These are phyloP conservation scores for Geranium incanum DNA, from an alignment of 441 rosid species.

Conservation along the genomic window DNA sequence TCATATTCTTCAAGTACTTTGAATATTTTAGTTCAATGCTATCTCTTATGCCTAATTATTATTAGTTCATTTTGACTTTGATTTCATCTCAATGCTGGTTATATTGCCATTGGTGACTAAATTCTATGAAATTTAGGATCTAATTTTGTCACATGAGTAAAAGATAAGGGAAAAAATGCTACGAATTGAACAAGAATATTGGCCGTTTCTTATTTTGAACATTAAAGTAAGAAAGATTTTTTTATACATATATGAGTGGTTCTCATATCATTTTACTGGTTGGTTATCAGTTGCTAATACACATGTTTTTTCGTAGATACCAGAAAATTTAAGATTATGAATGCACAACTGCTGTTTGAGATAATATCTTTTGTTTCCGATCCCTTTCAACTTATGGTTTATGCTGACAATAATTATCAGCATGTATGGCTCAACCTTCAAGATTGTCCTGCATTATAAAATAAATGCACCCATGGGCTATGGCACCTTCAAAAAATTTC, in stretches of 20 bases:
- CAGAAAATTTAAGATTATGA: neutral
- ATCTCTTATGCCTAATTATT: too few species aligned
- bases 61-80: neutral
- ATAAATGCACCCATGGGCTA: neutral
- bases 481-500: neutral
- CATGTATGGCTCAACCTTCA: neutral
- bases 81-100: too few species aligned
- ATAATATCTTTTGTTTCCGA: neutral
- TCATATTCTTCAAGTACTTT: neutral
- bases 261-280: neutral
- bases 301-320: neutral
- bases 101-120: too few species aligned
- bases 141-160: neutral
- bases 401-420: neutral
- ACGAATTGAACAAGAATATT: too few species aligned
- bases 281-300: neutral
- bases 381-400: neutral
- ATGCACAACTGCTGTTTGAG: neutral
- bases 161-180: too few species aligned
- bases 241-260: neutral
- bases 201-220: neutral
- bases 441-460: neutral
- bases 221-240: neutral
- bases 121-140: neutral
- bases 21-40: neutral